Base-by-base conservation (phyloP, 352 stramenopile species). In the Globisporangium megalacanthum region DNA sequence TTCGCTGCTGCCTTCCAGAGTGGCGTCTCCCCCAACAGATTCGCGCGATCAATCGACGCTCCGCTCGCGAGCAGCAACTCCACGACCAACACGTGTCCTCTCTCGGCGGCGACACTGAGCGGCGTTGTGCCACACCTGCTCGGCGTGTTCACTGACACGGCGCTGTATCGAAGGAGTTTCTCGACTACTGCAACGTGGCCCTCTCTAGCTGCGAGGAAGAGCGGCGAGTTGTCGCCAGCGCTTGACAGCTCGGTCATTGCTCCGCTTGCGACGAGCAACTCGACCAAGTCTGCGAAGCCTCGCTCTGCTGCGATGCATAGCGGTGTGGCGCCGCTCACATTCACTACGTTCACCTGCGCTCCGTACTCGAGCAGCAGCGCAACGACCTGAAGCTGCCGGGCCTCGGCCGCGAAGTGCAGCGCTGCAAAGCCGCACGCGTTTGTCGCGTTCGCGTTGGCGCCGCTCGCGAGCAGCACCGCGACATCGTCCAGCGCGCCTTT, bases 1-100 rank as follows among this genome's bases (percentile, higher is more conserved):
- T 51, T 51, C 9, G 56, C 37, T 8, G 56, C 55, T 15, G 56
- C 56, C n/a, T 54, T 62, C 31, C 48, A 56, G n/a, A 62, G 49
- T 37, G 56, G 48, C 5, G 56, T 56, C 39, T 49, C 37, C 1
- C 37, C 48, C 33, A 48, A 19, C 25, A 49, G 11, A 22, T 62
- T 56, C 5, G 54, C 37, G 5, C 37, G 45, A 13, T 54, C 25
- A 1, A 60, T 10, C 29, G 37, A 36, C 9, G 55, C 55, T 17
- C 15, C 36, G n/a, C 39, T 50, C 14, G 37, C 57, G 9, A 62
- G 15, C 2, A 62, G 33, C 13, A 56, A 7, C n/a, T 52, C 41
- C 15, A 57, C 57, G 15, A 57, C 33, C 6, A 8, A 20, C 6
- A 52, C 4, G 29, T 57, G 44, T 1, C 57, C 57, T 35, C 42